These are phyloP conservation scores for Vigna angularis DNA, from an alignment of 306 rosid species.

Conservation along the genomic window DNA sequence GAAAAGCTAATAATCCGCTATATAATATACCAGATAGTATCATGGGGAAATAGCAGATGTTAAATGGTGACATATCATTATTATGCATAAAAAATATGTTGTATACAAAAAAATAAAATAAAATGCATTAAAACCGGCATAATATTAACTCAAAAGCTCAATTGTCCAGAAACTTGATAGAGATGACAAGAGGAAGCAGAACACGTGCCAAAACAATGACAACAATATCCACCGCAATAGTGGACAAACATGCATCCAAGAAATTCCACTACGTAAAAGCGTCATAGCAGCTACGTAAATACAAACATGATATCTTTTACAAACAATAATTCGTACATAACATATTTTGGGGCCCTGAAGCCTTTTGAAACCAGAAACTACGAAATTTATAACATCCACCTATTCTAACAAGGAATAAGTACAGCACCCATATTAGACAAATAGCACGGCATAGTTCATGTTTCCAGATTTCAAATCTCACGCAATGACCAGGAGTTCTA, in stretches of 20 bases:
- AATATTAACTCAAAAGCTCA: conserved; percentile 1
- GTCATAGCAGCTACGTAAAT: neutral
- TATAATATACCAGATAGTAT: neutral
- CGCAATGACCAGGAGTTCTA: neutral
- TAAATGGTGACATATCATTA: neutral
- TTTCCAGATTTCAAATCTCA: neutral
- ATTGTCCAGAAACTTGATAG: neutral
- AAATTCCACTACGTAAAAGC: no score
- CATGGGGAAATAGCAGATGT: no score
- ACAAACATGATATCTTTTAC: neutral
- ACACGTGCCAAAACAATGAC: no score
- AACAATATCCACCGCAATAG: no score
- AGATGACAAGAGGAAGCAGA: neutral
- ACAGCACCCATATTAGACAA: neutral
- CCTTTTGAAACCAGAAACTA: conserved; percentile 16
- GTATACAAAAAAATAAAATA: neutral
- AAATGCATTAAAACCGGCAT: neutral
- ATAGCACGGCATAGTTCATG: neutral
- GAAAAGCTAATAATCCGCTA: neutral
- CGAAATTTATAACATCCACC: neutral
- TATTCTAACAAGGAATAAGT: neutral
- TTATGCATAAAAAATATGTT: neutral
- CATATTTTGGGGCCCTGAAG: neutral
- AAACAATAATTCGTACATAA: neutral
- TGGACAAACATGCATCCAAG: neutral